A percentile compares a stretch with the other conserved stretches of the same genome.
These are phyloP conservation scores for Penicillium sp. DNA, from an alignment of 2,329 filamentous ascomycete genomes.

Conservation along the genomic window DNA sequence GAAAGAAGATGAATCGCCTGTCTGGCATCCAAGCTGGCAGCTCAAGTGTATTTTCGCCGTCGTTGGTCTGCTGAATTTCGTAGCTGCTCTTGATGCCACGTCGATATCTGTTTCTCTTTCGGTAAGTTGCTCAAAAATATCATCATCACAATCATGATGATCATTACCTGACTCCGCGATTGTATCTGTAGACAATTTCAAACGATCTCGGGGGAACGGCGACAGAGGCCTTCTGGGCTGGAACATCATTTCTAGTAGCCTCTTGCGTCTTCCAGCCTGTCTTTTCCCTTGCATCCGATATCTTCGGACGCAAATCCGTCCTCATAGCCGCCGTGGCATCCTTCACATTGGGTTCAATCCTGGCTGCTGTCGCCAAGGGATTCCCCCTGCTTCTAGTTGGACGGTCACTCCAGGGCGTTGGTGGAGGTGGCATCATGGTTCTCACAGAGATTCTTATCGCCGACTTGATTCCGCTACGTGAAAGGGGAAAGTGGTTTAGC, in stretches of 20 bases:
- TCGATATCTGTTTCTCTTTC: slow-evolving; percentile 17
- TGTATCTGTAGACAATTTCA: slow-evolving; percentile 9
- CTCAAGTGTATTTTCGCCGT: slow-evolving; percentile 18
- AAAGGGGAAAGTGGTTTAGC: slow-evolving; percentile 34
- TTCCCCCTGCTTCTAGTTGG: slow-evolving; percentile 57
- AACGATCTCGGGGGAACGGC: slow-evolving; percentile 11
- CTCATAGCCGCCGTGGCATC: slow-evolving; percentile 6
- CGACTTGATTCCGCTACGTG: slow-evolving; percentile 50
- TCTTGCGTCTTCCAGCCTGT: slow-evolving; percentile 17
- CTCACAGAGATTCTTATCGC: slow-evolving; percentile 52
- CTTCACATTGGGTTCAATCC: slow-evolving; percentile 15
- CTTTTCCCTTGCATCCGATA: slow-evolving; percentile 14
- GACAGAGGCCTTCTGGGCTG: slow-evolving; percentile 20
- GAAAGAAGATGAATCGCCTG: neutral
- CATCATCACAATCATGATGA: neutral
- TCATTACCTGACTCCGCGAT: neutral
- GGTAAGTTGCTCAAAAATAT: slow-evolving; percentile 3
- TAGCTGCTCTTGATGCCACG: slow-evolving; percentile 15
- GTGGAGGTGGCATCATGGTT: slow-evolving; percentile 48
- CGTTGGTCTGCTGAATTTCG: slow-evolving; percentile 13
- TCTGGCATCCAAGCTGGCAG: slow-evolving; percentile 9
- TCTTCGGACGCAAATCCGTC: slow-evolving; percentile 16
- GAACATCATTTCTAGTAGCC: slow-evolving; percentile 17
- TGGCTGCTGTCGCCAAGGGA: slow-evolving; percentile 7
- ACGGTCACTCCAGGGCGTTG: slow-evolving; percentile 60